Conservation (phyloP, 2,329 filamentous ascomycete species). For the Aspergillaceae sp. region DNA sequence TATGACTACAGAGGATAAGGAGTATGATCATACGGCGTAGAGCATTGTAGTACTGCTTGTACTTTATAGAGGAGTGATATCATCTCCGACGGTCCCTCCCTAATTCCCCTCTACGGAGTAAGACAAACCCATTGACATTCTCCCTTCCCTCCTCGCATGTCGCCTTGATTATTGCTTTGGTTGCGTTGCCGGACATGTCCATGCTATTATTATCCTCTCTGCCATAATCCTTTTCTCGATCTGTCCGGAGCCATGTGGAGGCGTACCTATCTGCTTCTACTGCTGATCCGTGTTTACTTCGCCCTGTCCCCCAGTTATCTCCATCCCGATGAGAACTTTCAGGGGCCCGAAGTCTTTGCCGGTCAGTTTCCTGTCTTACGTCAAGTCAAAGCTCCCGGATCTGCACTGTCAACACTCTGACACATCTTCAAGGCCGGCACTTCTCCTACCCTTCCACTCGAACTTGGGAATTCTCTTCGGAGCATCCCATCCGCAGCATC, state of each 20-base stretch:
- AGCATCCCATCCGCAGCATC: slow-evolving; percentile 82
- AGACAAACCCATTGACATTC: background rate
- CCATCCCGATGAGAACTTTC: slow-evolving; percentile 97
- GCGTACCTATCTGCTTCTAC: slow-evolving; percentile 74
- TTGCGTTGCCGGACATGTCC: slow-evolving; percentile 1
- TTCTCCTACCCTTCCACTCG: slow-evolving; percentile 82
- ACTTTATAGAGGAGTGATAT: too few species aligned
- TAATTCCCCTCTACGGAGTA: too few species aligned
- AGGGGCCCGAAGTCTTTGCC: slow-evolving; percentile 93
- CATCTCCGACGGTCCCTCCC: too few species aligned
- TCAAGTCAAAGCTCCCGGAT: background rate
- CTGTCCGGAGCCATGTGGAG: slow-evolving; percentile 63
- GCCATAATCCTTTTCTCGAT: background rate
- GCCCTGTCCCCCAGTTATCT: slow-evolving; percentile 92
- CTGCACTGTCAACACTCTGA: background rate
- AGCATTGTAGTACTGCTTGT: too few species aligned
- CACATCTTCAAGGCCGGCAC: slow-evolving; percentile 59
- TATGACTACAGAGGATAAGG: too few species aligned
- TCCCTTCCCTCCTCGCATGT: background rate
- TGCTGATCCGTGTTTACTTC: slow-evolving; percentile 85
- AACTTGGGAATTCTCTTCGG: slow-evolving; percentile 94
- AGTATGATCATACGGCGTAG: too few species aligned
- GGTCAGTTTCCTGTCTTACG: slow-evolving; percentile 52
- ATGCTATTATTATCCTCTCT: background rate
- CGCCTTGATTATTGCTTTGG: slow-evolving; percentile 1